Conservation (phyloP, 176 grass and related monocot genomes). For the Oryza punctata region DNA sequence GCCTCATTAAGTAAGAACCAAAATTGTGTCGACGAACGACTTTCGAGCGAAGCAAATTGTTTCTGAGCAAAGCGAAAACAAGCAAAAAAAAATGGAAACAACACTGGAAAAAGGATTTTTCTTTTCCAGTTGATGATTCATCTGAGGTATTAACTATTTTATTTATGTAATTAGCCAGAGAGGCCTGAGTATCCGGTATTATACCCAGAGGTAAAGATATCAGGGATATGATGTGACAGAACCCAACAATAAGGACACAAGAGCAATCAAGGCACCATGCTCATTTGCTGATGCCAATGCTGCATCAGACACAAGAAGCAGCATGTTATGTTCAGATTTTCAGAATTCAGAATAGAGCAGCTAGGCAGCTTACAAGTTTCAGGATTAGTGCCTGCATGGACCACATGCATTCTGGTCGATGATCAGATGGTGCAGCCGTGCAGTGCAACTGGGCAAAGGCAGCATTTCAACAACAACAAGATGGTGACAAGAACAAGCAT, state of each 20-base stretch:
- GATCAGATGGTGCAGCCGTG: neutral
- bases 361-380: slow-evolving; percentile 13
- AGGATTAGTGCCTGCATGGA: slow-evolving; percentile 39
- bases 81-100: neutral
- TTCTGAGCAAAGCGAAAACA: neutral
- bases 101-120: neutral
- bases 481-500: slow-evolving; percentile 29
- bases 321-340: slow-evolving; percentile 27
- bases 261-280: slow-evolving; percentile 37
- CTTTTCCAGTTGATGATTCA: neutral
- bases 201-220: neutral
- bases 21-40: neutral
- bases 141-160: neutral
- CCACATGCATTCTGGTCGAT: slow-evolving; percentile 12
- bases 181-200: neutral
- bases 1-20: neutral
- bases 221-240: slow-evolving; percentile 27
- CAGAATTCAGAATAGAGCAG: slow-evolving; percentile 22
- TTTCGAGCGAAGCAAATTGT: neutral
- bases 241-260: slow-evolving; percentile 23
- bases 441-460: slow-evolving; percentile 7
- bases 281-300: slow-evolving; percentile 18
- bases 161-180: neutral
- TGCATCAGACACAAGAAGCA: slow-evolving; percentile 32
- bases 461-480: neutral